Conservation (phyloP, 352 stramenopile species). For the Halophytophthora polymorphica region DNA sequence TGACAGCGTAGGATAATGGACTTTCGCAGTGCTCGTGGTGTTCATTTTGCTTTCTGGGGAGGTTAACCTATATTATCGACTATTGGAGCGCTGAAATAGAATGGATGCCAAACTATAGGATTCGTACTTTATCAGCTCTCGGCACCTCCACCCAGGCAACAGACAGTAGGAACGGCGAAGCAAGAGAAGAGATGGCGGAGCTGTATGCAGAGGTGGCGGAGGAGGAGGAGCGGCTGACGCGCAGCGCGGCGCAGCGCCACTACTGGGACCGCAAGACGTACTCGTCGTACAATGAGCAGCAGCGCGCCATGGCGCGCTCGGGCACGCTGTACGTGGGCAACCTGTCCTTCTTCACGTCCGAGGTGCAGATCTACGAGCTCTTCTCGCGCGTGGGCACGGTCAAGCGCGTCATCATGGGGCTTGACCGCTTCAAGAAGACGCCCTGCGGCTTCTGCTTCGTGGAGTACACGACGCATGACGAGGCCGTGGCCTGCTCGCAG, state of each 20-base stretch:
- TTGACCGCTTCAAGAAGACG: constrained; percentile 95
- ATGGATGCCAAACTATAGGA: too few species aligned
- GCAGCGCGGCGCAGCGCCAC: constrained; percentile 65
- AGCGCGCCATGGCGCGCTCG: constrained; percentile 89
- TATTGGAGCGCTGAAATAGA: too few species aligned
- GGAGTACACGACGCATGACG: constrained; percentile 80
- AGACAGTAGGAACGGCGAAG: constrained; percentile 3
- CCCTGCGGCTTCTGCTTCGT: constrained; percentile 98
- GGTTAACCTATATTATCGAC: too few species aligned
- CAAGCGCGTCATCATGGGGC: constrained; percentile 92
- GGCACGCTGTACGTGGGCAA: constrained; percentile 97
- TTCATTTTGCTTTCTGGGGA: too few species aligned
- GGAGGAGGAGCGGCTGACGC: constrained; percentile 66
- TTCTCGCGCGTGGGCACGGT: constrained; percentile 94
- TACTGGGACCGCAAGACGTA: constrained; percentile 97
- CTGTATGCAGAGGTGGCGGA: constrained; percentile 58
- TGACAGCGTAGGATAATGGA: too few species aligned
- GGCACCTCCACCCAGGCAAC: too few species aligned
- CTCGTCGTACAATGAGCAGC: constrained; percentile 89
- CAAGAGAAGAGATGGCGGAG: constrained; percentile 39
- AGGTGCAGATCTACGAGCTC: constrained; percentile 93
- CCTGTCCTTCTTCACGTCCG: constrained; percentile 95
- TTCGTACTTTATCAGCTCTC: too few species aligned
- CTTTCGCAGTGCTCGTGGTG: too few species aligned
- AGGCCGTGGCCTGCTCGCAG: constrained; percentile 72